Percentiles rank a stretch among this genome's conserved stretches.
Conservation (phyloP, 1,139 yeast species). For the Blastobotrys persicus region DNA sequence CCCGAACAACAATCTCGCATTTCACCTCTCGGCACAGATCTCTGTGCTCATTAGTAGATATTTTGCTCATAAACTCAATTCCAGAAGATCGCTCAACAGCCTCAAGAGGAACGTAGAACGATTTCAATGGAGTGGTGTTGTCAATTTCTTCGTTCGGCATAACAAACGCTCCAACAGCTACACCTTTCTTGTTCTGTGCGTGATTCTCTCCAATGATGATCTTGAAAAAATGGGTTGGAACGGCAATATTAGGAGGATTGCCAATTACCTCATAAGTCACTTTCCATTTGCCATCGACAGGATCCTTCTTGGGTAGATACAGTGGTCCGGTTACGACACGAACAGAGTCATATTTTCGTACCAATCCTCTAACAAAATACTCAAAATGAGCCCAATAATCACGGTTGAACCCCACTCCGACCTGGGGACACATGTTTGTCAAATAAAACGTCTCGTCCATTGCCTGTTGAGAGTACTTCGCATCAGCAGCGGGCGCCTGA, state of each 20-base stretch:
- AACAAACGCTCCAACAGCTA: slow-evolving; percentile 89
- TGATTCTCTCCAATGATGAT: slow-evolving; percentile 73
- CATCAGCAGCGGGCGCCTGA: slow-evolving; percentile 97
- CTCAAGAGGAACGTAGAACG: slow-evolving; percentile 84
- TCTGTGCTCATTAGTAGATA: slow-evolving; percentile 58
- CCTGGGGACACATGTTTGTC: slow-evolving; percentile 94
- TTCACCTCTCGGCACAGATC: slow-evolving; percentile 75
- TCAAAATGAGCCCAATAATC: slow-evolving; percentile 98
- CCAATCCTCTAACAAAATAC: slow-evolving; percentile 76
- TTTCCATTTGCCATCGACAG: slow-evolving; percentile 69
- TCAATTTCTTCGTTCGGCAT: slow-evolving; percentile 78
- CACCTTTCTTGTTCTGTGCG: slow-evolving; percentile 42
- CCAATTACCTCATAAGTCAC: slow-evolving; percentile 93
- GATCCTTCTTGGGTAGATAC: slow-evolving; percentile 73
- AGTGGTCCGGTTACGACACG: slow-evolving; percentile 92
- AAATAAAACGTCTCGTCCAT: slow-evolving; percentile 92
- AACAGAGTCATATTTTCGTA: slow-evolving; percentile 65
- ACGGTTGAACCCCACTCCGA: slow-evolving; percentile 94
- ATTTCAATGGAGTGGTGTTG: slow-evolving; percentile 65
- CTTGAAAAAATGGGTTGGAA: slow-evolving; percentile 96
- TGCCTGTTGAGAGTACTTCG: slow-evolving; percentile 82
- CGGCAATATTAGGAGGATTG: slow-evolving; percentile 94
- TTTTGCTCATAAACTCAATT: slow-evolving; percentile 68
- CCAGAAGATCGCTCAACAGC: slow-evolving; percentile 89
- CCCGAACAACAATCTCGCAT: slow-evolving; percentile 82